These are phyloP conservation scores for Adansonia grandidieri DNA, from an alignment of 441 rosid genomes.

Conservation along the genomic window DNA sequence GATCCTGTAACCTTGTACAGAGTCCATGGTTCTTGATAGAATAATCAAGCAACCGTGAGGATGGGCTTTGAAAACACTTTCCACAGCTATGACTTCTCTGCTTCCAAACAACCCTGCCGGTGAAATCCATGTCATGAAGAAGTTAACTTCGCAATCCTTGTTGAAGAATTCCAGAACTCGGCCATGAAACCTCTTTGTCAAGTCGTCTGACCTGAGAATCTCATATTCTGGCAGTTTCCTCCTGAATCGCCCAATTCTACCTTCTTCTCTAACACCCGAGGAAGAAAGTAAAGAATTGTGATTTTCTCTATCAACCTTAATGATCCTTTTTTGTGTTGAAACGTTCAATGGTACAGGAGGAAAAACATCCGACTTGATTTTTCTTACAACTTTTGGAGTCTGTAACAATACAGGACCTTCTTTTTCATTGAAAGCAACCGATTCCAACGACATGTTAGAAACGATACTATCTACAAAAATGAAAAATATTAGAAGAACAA, in stretches of 20 bases:
- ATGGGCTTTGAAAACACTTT: constrained; percentile 55
- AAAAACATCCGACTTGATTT: constrained; percentile 26
- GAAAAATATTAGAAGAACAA: constrained; percentile 45
- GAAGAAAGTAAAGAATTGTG: constrained; percentile 49
- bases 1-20: constrained; percentile 44
- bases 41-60: constrained; percentile 64
- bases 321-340: constrained; percentile 32
- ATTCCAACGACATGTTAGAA: constrained; percentile 34
- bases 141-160: constrained; percentile 45
- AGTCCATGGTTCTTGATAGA: constrained; percentile 58
- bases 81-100: constrained; percentile 49
- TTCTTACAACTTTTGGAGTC: constrained; percentile 23
- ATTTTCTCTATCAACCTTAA: constrained; percentile 11
- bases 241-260: constrained; percentile 57
- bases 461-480: constrained; percentile 41
- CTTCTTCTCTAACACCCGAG: constrained; percentile 44
- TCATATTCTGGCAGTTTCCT: constrained; percentile 44
- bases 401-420: constrained; percentile 29
- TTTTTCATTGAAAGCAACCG: constrained; percentile 22
- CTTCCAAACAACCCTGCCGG: constrained; percentile 43
- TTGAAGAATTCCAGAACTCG: constrained; percentile 55
- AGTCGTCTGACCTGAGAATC: constrained; percentile 53
- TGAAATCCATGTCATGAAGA: constrained; percentile 77
- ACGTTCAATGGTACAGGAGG: constrained; percentile 27
- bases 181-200: constrained; percentile 52